Evolutionary conservation across 2,329 filamentous ascomycete species (phyloP).

Genomic region (Dendrostoma leiphaemia): DNA sequence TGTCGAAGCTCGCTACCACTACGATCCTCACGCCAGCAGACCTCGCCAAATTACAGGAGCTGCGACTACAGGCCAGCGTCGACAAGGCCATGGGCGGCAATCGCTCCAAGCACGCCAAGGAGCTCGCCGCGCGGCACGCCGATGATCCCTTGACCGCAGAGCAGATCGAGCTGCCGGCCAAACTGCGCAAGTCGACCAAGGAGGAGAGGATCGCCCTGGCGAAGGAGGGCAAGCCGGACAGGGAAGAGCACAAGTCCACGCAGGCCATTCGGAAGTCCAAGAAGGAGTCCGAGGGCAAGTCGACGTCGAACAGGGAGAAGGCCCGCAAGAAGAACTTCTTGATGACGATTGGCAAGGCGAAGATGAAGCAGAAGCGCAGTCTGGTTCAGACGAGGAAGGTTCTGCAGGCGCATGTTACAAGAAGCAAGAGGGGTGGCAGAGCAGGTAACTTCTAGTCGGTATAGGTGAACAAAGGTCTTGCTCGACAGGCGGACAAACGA

Average conservation of each 20-base stretch:
- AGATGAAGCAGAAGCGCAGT: constrained; percentile 92
- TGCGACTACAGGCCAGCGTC: constrained; percentile 71
- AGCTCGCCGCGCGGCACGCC: constrained; percentile 60
- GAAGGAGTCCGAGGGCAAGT: constrained; percentile 89
- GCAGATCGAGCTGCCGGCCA: constrained; percentile 84
- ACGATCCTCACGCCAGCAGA: constrained; percentile 94
- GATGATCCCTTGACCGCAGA: constrained; percentile 89
- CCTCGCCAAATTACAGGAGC: constrained; percentile 88
- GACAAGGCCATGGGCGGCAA: constrained; percentile 56
- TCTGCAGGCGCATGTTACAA: constrained; percentile 75
- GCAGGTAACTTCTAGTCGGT: constrained; percentile 58
- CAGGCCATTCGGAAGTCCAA: constrained; percentile 81
- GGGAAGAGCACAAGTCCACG: constrained; percentile 80
- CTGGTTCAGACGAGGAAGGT: constrained; percentile 81
- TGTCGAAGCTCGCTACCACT: constrained; percentile 82
- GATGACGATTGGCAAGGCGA: constrained; percentile 97
- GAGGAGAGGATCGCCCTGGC: constrained; percentile 85
- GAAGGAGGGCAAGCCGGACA: constrained; percentile 75
- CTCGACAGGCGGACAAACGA: no score
- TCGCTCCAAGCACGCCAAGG: constrained; percentile 46
- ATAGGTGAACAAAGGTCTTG: no score
- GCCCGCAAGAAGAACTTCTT: constrained; percentile 96
- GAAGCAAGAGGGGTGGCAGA: constrained; percentile 80
- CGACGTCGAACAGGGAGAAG: constrained; percentile 97
- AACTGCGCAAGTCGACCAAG: constrained; percentile 79